Evolutionary conservation across 2,329 filamentous ascomycete genomes (phyloP).

Genomic region (Curvularia spicifera): DNA sequence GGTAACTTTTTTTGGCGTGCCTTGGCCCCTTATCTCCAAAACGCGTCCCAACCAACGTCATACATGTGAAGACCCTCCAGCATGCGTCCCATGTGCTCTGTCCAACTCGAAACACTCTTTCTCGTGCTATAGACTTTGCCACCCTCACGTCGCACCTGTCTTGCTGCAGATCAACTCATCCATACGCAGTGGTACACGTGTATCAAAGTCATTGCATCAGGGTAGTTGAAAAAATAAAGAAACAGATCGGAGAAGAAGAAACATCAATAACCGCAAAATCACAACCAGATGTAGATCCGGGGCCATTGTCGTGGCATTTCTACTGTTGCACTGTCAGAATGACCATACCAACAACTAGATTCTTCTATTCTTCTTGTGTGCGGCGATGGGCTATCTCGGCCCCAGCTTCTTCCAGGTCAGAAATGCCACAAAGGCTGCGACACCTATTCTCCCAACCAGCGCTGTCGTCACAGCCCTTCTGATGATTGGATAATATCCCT

Average conservation of each 20-base stretch:
- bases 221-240: neutral
- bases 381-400: neutral
- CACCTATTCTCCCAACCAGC: constrained; percentile 47
- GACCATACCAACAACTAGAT: neutral
- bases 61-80: neutral
- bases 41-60: neutral
- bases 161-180: neutral
- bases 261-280: neutral
- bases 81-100: no score
- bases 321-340: neutral
- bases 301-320: neutral
- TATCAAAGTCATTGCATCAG: neutral
- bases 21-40: neutral
- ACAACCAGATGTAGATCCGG: neutral
- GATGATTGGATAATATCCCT: constrained; percentile 61
- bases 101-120: neutral
- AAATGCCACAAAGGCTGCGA: constrained; percentile 31
- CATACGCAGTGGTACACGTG: neutral
- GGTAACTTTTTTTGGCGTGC: neutral
- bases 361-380: neutral
- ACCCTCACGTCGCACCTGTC: neutral
- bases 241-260: neutral
- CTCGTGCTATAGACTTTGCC: neutral
- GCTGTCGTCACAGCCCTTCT: constrained; percentile 55
- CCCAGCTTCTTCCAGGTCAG: constrained; percentile 31